Evolutionary conservation across 352 stramenopile species (phyloP).

Genomic region (Pseudoperonospora humuli): DNA sequence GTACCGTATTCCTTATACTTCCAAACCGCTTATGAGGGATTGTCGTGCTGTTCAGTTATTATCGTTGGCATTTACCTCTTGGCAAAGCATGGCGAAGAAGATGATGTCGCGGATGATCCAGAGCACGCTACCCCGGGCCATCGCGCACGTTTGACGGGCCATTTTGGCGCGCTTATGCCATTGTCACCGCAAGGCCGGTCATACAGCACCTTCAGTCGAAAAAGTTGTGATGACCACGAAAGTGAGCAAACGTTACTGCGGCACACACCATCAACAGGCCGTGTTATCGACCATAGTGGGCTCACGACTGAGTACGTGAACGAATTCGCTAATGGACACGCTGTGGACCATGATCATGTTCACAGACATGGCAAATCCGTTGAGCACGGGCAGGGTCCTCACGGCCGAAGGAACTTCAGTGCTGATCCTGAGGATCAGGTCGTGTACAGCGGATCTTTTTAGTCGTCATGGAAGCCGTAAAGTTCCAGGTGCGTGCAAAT

Average conservation of each 20-base stretch:
- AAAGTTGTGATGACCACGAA: conserved; percentile 44
- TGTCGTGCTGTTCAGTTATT: conserved; percentile 42
- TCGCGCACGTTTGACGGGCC: conserved; percentile 40
- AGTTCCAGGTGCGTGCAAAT: conserved; percentile 10
- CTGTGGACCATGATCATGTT: conserved; percentile 6
- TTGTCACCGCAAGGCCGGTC: conserved; percentile 45
- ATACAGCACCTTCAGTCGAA: conserved; percentile 31
- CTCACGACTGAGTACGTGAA: conserved; percentile 10
- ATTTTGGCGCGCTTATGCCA: conserved; percentile 78
- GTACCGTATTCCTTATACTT: background rate
- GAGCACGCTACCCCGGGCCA: conserved; percentile 33
- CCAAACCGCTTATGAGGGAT: background rate
- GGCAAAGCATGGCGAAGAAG: conserved; percentile 62
- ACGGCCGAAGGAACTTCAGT: conserved; percentile 17
- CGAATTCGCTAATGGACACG: conserved; percentile 9
- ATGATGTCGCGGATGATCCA: conserved; percentile 26
- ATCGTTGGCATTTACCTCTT: conserved; percentile 79
- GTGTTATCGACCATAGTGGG: conserved; percentile 13
- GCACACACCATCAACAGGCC: conserved; percentile 19
- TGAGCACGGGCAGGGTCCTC: conserved; percentile 15
- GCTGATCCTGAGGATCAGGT: conserved; percentile 21
- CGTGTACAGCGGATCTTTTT: conserved; percentile 26
- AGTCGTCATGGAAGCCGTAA: conserved; percentile 5
- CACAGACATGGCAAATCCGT: conserved; percentile 11
- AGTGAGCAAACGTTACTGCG: conserved; percentile 35